Conservation (phyloP, 441 rosid genomes). For the Gossypium schwendimanii region DNA sequence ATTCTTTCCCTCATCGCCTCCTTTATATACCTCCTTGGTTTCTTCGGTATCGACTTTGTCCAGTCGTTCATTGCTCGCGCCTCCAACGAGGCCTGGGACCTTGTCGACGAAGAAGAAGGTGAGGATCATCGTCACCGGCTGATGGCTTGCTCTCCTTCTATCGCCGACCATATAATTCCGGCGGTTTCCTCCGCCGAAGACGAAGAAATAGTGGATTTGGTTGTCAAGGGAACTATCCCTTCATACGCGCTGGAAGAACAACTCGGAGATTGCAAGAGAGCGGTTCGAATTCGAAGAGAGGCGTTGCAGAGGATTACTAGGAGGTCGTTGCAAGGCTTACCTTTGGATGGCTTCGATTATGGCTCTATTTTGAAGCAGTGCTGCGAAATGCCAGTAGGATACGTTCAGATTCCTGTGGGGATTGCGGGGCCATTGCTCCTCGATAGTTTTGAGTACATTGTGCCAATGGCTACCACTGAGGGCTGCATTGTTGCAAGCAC, state of each 20-base stretch:
- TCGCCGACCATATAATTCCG: slow-evolving; percentile 17
- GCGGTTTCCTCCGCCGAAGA: slow-evolving; percentile 45
- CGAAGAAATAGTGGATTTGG: slow-evolving; percentile 61
- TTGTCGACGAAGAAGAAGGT: slow-evolving; percentile 20
- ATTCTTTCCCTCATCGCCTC: slow-evolving; percentile 64
- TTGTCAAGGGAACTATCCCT: slow-evolving; percentile 43
- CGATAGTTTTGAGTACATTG: slow-evolving; percentile 57
- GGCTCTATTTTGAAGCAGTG: slow-evolving; percentile 77
- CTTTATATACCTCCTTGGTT: slow-evolving; percentile 70
- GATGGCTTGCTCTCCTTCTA: slow-evolving; percentile 20
- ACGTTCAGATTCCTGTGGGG: slow-evolving; percentile 85
- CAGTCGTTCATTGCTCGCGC: slow-evolving; percentile 70
- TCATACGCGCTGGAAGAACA: slow-evolving; percentile 61
- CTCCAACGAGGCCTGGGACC: slow-evolving; percentile 60
- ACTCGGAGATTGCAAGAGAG: slow-evolving; percentile 74
- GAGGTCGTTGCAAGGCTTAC: slow-evolving; percentile 59
- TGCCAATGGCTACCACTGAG: slow-evolving; percentile 94
- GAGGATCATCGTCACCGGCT: neutral
- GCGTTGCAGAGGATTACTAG: slow-evolving; percentile 68
- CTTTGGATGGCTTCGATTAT: slow-evolving; percentile 84
- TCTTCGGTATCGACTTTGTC: slow-evolving; percentile 77
- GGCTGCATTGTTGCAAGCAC: slow-evolving; percentile 86
- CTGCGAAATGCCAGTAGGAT: slow-evolving; percentile 91
- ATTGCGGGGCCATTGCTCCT: slow-evolving; percentile 71
- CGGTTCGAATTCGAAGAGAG: slow-evolving; percentile 65